Conservation (phyloP, 2,329 filamentous ascomycete species). For the Botrytis byssoidea region DNA sequence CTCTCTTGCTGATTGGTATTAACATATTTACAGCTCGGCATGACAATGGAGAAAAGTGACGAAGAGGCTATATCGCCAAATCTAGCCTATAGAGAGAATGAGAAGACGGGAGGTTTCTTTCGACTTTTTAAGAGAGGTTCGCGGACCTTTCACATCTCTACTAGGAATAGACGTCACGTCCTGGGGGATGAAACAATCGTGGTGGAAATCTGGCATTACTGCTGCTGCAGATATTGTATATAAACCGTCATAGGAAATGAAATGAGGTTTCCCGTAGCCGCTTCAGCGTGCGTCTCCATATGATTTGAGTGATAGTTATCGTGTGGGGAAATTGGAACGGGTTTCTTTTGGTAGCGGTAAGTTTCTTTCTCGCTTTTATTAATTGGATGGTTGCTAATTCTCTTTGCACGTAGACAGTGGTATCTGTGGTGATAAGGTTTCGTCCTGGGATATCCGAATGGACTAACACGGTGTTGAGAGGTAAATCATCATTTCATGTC, state of each 20-base stretch:
- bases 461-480: not conserved
- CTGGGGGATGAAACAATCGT: not conserved
- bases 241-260: not conserved
- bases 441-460: not conserved
- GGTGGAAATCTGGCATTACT: not conserved
- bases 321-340: not conserved
- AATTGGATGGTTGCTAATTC: not conserved
- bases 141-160: not conserved
- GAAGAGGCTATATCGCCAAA: not conserved
- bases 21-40: not conserved
- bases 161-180: not conserved
- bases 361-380: not conserved
- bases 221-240: not conserved
- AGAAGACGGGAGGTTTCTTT: not conserved
- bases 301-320: not conserved
- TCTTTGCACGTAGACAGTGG: not conserved
- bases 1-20: not conserved
- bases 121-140: not conserved
- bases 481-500: not conserved
- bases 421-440: not conserved
- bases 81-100: not conserved
- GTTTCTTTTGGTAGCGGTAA: not conserved
- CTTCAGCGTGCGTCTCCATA: not conserved
- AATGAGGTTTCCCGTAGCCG: not conserved
- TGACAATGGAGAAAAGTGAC: not conserved